These are phyloP conservation scores for Mortierella sp. DNA, from an alignment of 371 early-diverging fungal species.

Conservation along the genomic window DNA sequence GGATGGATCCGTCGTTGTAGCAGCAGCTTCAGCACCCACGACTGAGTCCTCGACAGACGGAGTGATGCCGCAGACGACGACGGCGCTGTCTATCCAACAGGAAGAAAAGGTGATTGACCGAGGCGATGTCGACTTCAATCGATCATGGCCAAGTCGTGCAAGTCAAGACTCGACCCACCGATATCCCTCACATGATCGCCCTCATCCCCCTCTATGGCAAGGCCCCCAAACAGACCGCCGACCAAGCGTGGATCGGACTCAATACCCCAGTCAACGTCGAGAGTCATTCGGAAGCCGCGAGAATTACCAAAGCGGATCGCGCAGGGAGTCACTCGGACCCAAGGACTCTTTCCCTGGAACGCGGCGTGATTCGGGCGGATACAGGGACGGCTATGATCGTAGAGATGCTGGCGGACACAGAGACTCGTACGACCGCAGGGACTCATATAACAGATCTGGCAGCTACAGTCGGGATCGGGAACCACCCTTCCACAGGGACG, in stretches of 20 bases:
- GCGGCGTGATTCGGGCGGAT: conserved; percentile 21
- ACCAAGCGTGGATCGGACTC: conserved; percentile 27
- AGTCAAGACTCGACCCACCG: conserved; percentile 7
- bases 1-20: conserved; percentile 43
- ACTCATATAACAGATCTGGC: conserved; percentile 24
- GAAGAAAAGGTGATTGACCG: conserved; percentile 46
- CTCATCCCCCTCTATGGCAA: conserved; percentile 34
- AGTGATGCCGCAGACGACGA: neutral
- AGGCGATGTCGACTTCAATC: conserved; percentile 42
- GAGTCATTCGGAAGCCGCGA: conserved; percentile 43
- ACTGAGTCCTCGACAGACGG: neutral
- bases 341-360: conserved; percentile 27
- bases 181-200: conserved; percentile 23
- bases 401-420: neutral
- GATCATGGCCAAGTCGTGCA: conserved; percentile 33
- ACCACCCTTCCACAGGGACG: conserved; percentile 10
- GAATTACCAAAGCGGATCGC: conserved; percentile 10
- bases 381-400: neutral
- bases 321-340: conserved; percentile 33
- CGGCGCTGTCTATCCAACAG: neutral
- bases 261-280: conserved; percentile 17
- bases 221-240: conserved; percentile 27
- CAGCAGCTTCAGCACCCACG: conserved; percentile 27
- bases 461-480: conserved; percentile 39
- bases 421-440: conserved; percentile 25